These are phyloP conservation scores for Biscogniauxia marginata DNA, from an alignment of 2,329 filamentous ascomycete species.

Conservation along the genomic window DNA sequence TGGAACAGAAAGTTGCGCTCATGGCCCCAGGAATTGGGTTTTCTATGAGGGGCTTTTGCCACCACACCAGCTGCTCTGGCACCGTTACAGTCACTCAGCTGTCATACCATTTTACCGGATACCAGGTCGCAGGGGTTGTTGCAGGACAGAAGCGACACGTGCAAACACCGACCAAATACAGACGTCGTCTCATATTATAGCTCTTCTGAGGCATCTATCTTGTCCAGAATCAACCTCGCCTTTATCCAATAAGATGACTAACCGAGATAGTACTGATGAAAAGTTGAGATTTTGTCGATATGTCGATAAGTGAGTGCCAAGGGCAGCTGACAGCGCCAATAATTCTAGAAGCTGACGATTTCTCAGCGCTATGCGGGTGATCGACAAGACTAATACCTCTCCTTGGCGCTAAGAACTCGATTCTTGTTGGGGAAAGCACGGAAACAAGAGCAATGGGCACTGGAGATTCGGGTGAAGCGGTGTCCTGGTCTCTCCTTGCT, in stretches of 20 bases:
- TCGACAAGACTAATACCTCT: neutral
- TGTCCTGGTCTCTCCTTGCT: neutral
- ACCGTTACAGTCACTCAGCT: neutral
- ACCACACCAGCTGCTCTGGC: neutral
- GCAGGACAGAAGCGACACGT: neutral
- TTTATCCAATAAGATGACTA: too few species aligned
- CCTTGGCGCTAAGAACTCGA: neutral
- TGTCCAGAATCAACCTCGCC: too few species aligned
- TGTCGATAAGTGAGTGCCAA: neutral
- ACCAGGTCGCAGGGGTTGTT: neutral
- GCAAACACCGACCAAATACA: neutral
- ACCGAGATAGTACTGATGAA: neutral
- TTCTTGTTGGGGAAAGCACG: neutral
- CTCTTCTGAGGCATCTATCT: neutral
- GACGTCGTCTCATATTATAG: neutral
- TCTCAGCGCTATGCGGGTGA: neutral
- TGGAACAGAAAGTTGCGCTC: neutral
- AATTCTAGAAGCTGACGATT: neutral
- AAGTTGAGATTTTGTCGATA: neutral
- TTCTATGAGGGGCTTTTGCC: neutral
- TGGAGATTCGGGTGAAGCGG: neutral
- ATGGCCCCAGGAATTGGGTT: neutral
- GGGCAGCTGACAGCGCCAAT: neutral
- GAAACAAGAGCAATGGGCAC: neutral
- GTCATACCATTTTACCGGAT: neutral